Base-by-base conservation (phyloP, 768 basidiomycete genomes). In the Tulasnella sp. region DNA sequence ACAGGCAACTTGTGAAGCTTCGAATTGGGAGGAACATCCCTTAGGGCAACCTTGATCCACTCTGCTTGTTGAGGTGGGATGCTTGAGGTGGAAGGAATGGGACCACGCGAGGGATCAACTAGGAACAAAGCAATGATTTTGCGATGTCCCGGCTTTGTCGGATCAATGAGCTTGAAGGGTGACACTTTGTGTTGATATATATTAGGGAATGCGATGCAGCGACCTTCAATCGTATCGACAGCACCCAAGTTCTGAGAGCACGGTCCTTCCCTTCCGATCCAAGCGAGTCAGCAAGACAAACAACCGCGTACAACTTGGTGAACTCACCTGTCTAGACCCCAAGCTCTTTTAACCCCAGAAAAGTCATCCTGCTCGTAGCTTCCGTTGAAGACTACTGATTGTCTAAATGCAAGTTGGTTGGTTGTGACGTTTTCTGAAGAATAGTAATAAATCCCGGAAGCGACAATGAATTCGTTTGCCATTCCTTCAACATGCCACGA, bases 141-240 rank as follows among this genome's bases (percentile, higher is more conserved):
- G 27, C 72, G 61, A 39, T 67, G 66, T 1, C 76, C 77, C 7
- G 66, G 64, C 48, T 64, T 66, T 5, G 63, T 57, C 0, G 65
- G 59, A 60, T 78, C 71, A 4, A 56, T 53, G 8, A 76, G 67
- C 7, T 60, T 45, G 46, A 74, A 69, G 1, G 67, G 57, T 0
- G 69, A 64, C 29, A 69, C 64, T 7, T 61, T 60, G 48, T 74
- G 66, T 57, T 78, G 77, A 61, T 75, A 77, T 34, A 76, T 70
- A 59, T 78, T 78, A 13, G 77, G 77, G 54, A 74, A 77, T 33
- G 69, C 68, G 34, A 77, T 57, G 32, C 62, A 65, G 29, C 73
- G 61, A 15, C 69, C 70, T 13, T 57, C 43, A 1, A 54, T 60
- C 16, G 74, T 61, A 2, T 65, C 62, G 12, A 72, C 58, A 1